Evolutionary conservation across 1,284 basidiomycete species (phyloP).

Genomic region (Fomitiporia mediterranea): DNA sequence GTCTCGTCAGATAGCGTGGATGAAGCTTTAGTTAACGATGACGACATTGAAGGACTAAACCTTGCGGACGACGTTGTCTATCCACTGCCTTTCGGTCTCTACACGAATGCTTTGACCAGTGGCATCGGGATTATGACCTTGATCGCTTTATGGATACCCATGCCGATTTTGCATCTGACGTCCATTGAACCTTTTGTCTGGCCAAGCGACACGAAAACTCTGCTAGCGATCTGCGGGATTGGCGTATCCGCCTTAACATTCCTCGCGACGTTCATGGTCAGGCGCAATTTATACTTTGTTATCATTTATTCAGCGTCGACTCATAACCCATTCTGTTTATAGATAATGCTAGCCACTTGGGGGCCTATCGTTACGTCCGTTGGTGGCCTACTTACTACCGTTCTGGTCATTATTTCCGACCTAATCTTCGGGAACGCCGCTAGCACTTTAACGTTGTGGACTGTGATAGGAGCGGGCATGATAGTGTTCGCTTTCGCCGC

Average conservation of each 20-base stretch:
- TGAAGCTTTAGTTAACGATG: conserved; percentile 25
- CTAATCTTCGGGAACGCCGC: conserved; percentile 54
- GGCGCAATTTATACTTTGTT: conserved; percentile 22
- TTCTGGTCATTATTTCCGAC: conserved; percentile 74
- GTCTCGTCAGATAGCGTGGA: conserved; percentile 26
- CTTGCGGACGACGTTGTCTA: conserved; percentile 35
- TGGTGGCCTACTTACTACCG: conserved; percentile 78
- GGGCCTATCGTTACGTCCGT: conserved; percentile 83
- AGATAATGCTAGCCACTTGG: conserved; percentile 78
- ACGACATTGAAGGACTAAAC: conserved; percentile 19
- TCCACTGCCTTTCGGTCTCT: conserved; percentile 70
- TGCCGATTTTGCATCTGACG: conserved; percentile 62
- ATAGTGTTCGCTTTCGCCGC: conserved; percentile 73
- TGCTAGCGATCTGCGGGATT: conserved; percentile 55
- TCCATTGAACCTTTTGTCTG: conserved; percentile 56
- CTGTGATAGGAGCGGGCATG: conserved; percentile 59
- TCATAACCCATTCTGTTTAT: conserved; percentile 8
- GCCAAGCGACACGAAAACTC: conserved; percentile 43
- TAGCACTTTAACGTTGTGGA: conserved; percentile 56
- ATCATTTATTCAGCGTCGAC: not conserved
- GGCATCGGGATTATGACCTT: conserved; percentile 64
- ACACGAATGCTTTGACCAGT: conserved; percentile 70
- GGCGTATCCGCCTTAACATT: conserved; percentile 63
- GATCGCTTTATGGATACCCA: conserved; percentile 61
- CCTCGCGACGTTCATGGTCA: conserved; percentile 75